Evolutionary conservation across 306 rosid species (phyloP), one percentile per base, ranked within the genome.

Genomic region (Hippophae gyantsensis): DNA sequence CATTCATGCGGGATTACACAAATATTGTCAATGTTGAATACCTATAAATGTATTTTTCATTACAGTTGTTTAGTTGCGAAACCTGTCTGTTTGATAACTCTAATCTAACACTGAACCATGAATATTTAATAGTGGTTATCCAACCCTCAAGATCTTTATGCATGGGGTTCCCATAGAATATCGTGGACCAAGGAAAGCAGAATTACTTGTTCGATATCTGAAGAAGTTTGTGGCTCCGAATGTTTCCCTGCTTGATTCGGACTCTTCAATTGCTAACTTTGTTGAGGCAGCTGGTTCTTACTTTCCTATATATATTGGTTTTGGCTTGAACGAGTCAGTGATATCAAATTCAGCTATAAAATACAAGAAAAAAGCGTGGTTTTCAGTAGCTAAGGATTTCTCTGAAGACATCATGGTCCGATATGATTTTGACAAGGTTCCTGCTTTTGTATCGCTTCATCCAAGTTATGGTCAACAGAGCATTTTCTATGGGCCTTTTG

Each of bases 351-450:
- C 82, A 5, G 97, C 84, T 48, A 10, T 61, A 64, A 84, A 86
- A 73, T 88, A 88, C 67, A 88, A 86, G 89, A 88, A 80, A 47
- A 86, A 79, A 72, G 97, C 99, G 48, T 93, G 97, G 99, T 93
- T 93, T 75, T 77, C 95, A 8, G 95, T 93, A 69, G 97, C 90
- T 40, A 86, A 82, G 77, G 95, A 76, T 64, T 86, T 93, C 73
- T 86, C 99, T 0, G 99, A 88, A 81, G 93, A 93, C 67, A 67
- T 69, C 49, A 93, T 84, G 95, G 48, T 84, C n/a, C 23, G 62
- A 57, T 80, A 86, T 65, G 90, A 93, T 74, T 93, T 93, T 63
- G 95, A 88, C 69, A 93, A 86, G 79, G 78, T 78, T 84, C 97
- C 97, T 48, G 89, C 99, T 18, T 74, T 93, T 82, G 87, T 86